Percentiles rank a stretch among this genome's conserved stretches.
phyloP scores from a whole-genome alignment of 176 grass and related monocot genomes.

The Saccharum spontaneum region DNA sequence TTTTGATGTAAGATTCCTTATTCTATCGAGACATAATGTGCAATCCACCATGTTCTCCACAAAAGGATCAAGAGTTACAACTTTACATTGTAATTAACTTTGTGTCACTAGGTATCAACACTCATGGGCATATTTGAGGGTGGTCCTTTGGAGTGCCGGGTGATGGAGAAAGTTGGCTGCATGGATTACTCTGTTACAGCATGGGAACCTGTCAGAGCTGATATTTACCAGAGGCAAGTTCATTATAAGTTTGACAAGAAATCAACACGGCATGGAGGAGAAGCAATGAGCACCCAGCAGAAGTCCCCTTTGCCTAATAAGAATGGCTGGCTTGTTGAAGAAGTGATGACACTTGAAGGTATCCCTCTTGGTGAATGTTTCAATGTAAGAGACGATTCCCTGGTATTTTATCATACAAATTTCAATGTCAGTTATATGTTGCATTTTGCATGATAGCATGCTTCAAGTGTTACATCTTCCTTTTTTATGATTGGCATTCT shows the following conservation, averaged over 20 bases:
- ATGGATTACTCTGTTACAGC: constrained; percentile 69
- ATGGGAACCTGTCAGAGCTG: constrained; percentile 74
- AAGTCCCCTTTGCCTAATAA: constrained; percentile 66
- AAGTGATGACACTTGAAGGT: constrained; percentile 74
- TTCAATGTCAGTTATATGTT: neutral
- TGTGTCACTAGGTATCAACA: constrained; percentile 53
- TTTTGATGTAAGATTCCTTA: constrained; percentile 67
- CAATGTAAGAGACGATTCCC: constrained; percentile 50
- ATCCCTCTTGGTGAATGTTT: constrained; percentile 68
- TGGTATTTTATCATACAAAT: neutral
- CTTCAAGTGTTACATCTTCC: neutral
- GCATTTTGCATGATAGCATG: neutral
- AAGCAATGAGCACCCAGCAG: constrained; percentile 83
- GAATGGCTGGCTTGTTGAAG: constrained; percentile 87
- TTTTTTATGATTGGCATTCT: constrained; percentile 1
- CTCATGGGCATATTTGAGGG: constrained; percentile 85
- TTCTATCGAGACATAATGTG: constrained; percentile 11
- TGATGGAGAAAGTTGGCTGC: constrained; percentile 92
- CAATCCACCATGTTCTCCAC: constrained; percentile 1
- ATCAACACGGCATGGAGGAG: constrained; percentile 47
- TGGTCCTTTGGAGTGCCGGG: constrained; percentile 56
- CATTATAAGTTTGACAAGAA: constrained; percentile 76
- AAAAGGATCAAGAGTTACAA: neutral
- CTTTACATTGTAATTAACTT: constrained; percentile 21
- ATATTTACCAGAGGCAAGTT: constrained; percentile 83